A percentile compares a stretch with the other conserved stretches of the same genome.
Conservation (phyloP, 179 eudicot genomes). For the Heliamphora pulchella region DNA sequence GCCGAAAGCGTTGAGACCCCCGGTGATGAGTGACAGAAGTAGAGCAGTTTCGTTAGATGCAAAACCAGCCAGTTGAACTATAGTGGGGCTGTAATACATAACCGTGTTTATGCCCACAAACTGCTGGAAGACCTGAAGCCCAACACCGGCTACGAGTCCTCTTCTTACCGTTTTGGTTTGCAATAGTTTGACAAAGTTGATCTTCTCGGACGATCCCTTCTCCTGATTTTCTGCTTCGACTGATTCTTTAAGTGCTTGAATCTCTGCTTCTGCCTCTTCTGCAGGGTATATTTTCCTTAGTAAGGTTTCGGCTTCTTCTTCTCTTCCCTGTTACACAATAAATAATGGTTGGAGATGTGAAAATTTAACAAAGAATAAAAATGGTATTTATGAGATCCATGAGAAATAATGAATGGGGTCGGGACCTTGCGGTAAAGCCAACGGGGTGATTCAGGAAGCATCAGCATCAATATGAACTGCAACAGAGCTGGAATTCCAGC, state of each 20-base stretch:
- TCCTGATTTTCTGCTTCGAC: constrained; percentile 40
- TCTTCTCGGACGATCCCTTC: constrained; percentile 17
- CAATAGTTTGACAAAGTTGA: constrained; percentile 23
- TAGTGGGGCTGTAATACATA: constrained; percentile 72
- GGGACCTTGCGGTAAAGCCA: constrained; percentile 71
- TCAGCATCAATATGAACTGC: constrained; percentile 51
- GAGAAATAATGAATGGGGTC: neutral
- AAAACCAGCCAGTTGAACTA: constrained; percentile 53
- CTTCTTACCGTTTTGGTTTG: constrained; percentile 42
- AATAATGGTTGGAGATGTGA: neutral
- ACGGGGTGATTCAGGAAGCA: constrained; percentile 75
- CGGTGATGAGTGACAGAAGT: constrained; percentile 52
- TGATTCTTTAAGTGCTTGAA: constrained; percentile 41
- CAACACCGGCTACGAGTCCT: constrained; percentile 56
- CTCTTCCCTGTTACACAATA: constrained; percentile 34
- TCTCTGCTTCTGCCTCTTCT: constrained; percentile 44
- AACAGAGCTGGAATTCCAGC: constrained; percentile 67
- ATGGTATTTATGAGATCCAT: neutral
- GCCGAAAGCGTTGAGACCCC: constrained; percentile 56
- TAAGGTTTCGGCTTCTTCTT: constrained; percentile 44
- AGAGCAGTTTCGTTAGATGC: constrained; percentile 62
- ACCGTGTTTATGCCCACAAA: constrained; percentile 67
- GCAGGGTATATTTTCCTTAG: constrained; percentile 44
- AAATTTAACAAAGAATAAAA: neutral
- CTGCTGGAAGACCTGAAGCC: constrained; percentile 60